Base-by-base conservation (phyloP, 106 monocot genomes). In the Dioscorea zingiberensis region DNA sequence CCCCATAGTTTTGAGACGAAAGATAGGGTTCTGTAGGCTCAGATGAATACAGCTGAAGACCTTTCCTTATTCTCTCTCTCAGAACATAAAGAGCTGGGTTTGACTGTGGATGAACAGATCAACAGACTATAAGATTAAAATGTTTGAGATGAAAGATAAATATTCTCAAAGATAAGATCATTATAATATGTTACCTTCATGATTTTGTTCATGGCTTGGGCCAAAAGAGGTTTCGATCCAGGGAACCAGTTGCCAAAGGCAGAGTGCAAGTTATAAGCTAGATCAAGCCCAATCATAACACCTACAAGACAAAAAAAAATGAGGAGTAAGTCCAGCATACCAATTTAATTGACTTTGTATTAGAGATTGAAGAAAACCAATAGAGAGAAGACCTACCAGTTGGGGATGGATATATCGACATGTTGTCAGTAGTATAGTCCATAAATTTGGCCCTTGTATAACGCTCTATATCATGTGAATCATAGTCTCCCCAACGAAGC, bases 211-310 rank as follows among this genome's bases (percentile, higher is more conserved):
- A 99, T 99, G 38, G 98, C 98, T 73, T 99, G 98, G 76, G 89
- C 93, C 58, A 99, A 48, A 56, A 99, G 65, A 30, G 98, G 98
- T 48, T 99, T 99, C 64, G 93, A 99, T 13, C 98, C 98, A 69
- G 98, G 98, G 57, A 99, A 99, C 98, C 98, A 99, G 63, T 99
- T 99, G 53, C 98, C 98, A 85, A 99, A 99, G 47, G 98, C 89
- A 74, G 98, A 99, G 56, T 99, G 98, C 80, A 99, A 74, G 70
- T 99, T 99, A 69, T 99, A 99, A 17, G 98, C 98, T 49, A 99
- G 73, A 73, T 99, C 98, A 58, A 99, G 25, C 54, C 98, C 98
- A 68, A 99, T 99, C 98, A 99, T 99, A 21, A 99, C 98, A 16
- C 93, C 95, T 94, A 53, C 2, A 68, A 25, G 63, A 62, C 25